Evolutionary conservation across 2,329 filamentous ascomycete genomes (phyloP).

Genomic region (Pseudocercospora vitis): DNA sequence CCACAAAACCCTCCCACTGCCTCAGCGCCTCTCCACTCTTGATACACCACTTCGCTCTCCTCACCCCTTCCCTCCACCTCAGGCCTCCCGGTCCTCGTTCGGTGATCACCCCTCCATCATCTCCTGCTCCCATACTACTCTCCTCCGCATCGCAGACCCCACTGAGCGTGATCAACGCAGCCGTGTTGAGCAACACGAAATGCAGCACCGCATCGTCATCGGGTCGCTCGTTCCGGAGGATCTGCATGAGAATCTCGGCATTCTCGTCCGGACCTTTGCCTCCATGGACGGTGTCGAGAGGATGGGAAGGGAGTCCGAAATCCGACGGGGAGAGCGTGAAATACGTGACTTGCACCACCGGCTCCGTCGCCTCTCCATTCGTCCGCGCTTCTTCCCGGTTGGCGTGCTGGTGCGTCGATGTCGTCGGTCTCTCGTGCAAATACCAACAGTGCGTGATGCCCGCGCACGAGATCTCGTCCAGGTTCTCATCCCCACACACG

Average conservation of each 20-base stretch:
- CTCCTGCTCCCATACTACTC: conserved; percentile 75
- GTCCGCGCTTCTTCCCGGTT: conserved; percentile 46
- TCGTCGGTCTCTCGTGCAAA: conserved; percentile 40
- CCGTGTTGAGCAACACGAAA: conserved; percentile 93
- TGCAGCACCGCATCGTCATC: conserved; percentile 81
- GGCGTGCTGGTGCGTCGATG: no score
- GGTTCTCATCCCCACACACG: conserved; percentile 89
- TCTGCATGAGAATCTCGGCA: conserved; percentile 74
- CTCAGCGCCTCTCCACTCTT: conserved; percentile 81
- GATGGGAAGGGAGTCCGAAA: conserved; percentile 77
- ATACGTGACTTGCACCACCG: conserved; percentile 66
- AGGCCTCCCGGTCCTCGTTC: conserved; percentile 83
- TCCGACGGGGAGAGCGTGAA: conserved; percentile 81
- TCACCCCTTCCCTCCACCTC: conserved; percentile 92
- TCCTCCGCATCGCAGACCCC: conserved; percentile 82
- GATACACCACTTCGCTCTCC: conserved; percentile 83
- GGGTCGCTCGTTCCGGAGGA: conserved; percentile 71
- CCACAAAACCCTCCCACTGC: conserved; percentile 80
- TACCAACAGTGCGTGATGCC: conserved; percentile 86
- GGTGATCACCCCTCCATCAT: conserved; percentile 75
- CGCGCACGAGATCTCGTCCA: conserved; percentile 93
- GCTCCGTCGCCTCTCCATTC: conserved; percentile 42
- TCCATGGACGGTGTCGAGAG: conserved; percentile 74
- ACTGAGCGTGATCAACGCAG: conserved; percentile 79
- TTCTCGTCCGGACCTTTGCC: conserved; percentile 87